A percentile compares a stretch with the other conserved stretches of the same genome.
Evolutionary conservation across 805 yeast genomes (phyloP).

Genomic region (Starmerella floricola): DNA sequence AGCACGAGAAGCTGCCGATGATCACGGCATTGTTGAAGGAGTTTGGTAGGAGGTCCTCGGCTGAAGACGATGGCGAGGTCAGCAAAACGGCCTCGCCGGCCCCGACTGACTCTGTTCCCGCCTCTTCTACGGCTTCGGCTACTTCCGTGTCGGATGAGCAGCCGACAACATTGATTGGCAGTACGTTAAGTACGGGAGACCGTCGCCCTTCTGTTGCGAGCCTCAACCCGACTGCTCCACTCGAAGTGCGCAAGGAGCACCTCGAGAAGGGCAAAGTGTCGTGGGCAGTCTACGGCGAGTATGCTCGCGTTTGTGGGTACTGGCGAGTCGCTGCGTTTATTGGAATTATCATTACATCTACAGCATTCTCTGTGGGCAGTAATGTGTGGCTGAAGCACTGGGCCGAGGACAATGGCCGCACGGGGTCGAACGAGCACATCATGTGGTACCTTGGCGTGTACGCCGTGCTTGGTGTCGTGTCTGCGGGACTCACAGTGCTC

Average conservation of each 20-base stretch:
- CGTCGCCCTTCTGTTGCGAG: slow-evolving; percentile 58
- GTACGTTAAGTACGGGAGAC: neutral
- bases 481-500: slow-evolving; percentile 46
- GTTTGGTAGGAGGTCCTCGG: slow-evolving; percentile 15
- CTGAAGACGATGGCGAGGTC: neutral
- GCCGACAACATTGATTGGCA: slow-evolving; percentile 22
- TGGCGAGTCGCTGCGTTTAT: slow-evolving; percentile 49
- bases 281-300: slow-evolving; percentile 69
- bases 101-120: neutral
- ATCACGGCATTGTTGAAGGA: slow-evolving; percentile 17
- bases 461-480: slow-evolving; percentile 56
- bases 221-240: slow-evolving; percentile 27
- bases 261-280: slow-evolving; percentile 89
- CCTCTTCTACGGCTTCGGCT: neutral
- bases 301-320: slow-evolving; percentile 79
- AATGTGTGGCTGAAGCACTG: slow-evolving; percentile 94
- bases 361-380: slow-evolving; percentile 50
- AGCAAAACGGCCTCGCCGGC: neutral
- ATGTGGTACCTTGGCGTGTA: slow-evolving; percentile 62
- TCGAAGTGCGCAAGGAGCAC: slow-evolving; percentile 45
- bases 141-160: slow-evolving; percentile 16
- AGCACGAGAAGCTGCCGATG: slow-evolving; percentile 11
- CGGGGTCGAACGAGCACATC: slow-evolving; percentile 63
- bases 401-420: slow-evolving; percentile 75
- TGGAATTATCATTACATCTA: slow-evolving; percentile 43